Base-by-base conservation (phyloP, 176 grass and related monocot genomes). In the Eleusine indica region DNA sequence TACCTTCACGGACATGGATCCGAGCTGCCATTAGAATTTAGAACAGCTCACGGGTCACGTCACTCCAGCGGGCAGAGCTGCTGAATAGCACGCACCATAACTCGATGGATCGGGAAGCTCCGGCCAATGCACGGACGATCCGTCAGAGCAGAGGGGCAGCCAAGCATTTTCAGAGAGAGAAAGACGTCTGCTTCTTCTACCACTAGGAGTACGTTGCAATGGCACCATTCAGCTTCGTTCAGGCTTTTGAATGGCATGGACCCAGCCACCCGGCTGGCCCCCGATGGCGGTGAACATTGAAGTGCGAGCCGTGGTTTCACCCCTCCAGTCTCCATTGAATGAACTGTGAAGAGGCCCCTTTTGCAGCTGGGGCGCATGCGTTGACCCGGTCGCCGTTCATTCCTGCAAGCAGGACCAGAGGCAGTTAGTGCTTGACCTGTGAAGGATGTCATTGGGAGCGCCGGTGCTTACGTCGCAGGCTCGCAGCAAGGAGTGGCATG, bases 11-110 rank as follows among this genome's bases (percentile, higher is more conserved):
- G 51, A 73, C 25, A 78, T 48, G 77, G 64, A 51, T 70, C 78
- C 57, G 71, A 68, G 32, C 53, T 67, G 68, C 56, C 79, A 74
- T 79, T 74, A 69, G 37, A 43, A 21, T 41, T n/a, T 62, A 22
- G 83, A 84, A 86, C 47, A 12, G 68, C 29, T 83, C 84, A 83
- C 80, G 68, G 80, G 88, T 49, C 41, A 41, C 60, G 69, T 68
- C 58, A 58, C 83, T 17, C 3, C 72, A 30, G 2, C 25, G 3
- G 38, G 52, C 68, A 60, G 74, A 38, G 57, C 25, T 13, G 25
- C 17, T 39, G 63, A 52, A 18, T 15, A 21, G 12, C 74, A 47
- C 48, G 30, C 76, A 38, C 71, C 69, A 68, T 68, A 57, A 43
- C 46, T 41, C 61, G 10, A 48, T 4, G 73, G 78, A 82, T 70